phyloP scores from a whole-genome alignment of 768 basidiomycete species.

The Hypsizygus marmoreus region DNA sequence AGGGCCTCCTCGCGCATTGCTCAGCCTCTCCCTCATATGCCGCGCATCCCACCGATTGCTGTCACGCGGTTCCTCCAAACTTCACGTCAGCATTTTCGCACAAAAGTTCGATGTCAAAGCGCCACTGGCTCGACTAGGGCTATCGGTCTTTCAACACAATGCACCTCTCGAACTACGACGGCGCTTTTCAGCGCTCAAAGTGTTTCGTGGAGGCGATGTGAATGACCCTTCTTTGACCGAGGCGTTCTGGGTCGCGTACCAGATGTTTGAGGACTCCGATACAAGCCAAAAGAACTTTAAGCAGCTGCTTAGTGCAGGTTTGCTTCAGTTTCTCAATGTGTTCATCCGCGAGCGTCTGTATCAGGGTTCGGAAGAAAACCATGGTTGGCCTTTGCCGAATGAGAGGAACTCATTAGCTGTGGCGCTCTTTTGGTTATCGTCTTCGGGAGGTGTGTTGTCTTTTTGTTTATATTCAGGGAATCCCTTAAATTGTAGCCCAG shows the following conservation, averaged over 20 bases:
- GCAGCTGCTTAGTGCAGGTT: conserved; percentile 46
- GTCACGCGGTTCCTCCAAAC: conserved; percentile 25
- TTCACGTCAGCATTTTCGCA: conserved; percentile 42
- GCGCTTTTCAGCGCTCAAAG: conserved; percentile 45
- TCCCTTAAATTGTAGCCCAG: conserved; percentile 21
- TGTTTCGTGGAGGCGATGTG: conserved; percentile 40
- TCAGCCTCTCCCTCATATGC: conserved; percentile 33
- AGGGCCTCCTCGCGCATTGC: conserved; percentile 35
- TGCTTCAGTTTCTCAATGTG: conserved; percentile 39
- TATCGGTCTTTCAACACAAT: conserved; percentile 26
- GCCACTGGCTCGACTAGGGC: conserved; percentile 39
- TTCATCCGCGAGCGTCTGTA: conserved; percentile 44
- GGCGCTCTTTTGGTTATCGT: conserved; percentile 49
- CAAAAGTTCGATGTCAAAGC: conserved; percentile 51
- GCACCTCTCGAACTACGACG: conserved; percentile 46
- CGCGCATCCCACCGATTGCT: conserved; percentile 30
- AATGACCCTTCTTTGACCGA: conserved; percentile 39
- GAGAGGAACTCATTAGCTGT: conserved; percentile 47
- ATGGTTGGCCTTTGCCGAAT: conserved; percentile 52
- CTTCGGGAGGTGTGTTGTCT: conserved; percentile 37
- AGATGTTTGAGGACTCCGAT: conserved; percentile 61
- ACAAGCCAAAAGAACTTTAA: conserved; percentile 44
- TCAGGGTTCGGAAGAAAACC: conserved; percentile 35
- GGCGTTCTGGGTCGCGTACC: conserved; percentile 53
- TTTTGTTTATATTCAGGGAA: not conserved